phyloP scores from a whole-genome alignment of 306 rosid species.

The Fragaria iinumae region DNA sequence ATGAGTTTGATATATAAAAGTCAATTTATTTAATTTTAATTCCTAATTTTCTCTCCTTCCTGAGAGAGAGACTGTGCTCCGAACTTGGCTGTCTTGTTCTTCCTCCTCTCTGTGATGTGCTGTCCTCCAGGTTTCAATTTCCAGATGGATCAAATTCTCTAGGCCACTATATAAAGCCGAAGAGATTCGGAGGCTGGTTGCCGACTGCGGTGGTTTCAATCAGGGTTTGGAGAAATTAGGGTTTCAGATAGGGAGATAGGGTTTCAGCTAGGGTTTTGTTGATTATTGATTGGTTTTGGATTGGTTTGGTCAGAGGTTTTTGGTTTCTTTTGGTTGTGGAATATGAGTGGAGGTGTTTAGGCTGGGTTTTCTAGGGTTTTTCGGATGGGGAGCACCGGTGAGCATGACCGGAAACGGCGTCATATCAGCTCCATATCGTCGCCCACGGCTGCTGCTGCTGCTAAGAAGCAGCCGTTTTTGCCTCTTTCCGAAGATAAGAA shows the following conservation, averaged over 20 bases:
- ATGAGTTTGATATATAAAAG: slow-evolving; percentile 11
- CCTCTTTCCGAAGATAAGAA: slow-evolving; percentile 83
- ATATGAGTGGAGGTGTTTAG: slow-evolving; percentile 48
- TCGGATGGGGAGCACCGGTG: slow-evolving; percentile 91
- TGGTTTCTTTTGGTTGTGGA: slow-evolving; percentile 17
- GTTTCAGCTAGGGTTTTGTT: slow-evolving; percentile 4
- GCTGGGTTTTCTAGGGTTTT: slow-evolving; percentile 60
- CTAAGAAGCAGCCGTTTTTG: slow-evolving; percentile 65
- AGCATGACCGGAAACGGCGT: slow-evolving; percentile 87
- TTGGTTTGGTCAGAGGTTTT: slow-evolving; percentile 23
- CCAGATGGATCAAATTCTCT: background rate
- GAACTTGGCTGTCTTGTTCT: background rate
- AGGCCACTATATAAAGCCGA: background rate
- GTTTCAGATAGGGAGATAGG: background rate
- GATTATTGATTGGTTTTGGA: slow-evolving; percentile 5
- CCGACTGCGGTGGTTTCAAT: background rate
- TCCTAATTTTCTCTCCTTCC: background rate
- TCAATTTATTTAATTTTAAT: slow-evolving; percentile 8
- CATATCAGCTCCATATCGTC: slow-evolving; percentile 86
- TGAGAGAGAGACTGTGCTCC: background rate
- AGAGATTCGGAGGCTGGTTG: background rate
- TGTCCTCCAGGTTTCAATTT: background rate
- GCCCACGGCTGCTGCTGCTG: slow-evolving; percentile 55
- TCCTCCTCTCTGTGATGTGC: background rate
- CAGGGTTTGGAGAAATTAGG: background rate